Evolutionary conservation across 371 early-diverging fungal genomes (phyloP).

Genomic region (Coemansia sp.): DNA sequence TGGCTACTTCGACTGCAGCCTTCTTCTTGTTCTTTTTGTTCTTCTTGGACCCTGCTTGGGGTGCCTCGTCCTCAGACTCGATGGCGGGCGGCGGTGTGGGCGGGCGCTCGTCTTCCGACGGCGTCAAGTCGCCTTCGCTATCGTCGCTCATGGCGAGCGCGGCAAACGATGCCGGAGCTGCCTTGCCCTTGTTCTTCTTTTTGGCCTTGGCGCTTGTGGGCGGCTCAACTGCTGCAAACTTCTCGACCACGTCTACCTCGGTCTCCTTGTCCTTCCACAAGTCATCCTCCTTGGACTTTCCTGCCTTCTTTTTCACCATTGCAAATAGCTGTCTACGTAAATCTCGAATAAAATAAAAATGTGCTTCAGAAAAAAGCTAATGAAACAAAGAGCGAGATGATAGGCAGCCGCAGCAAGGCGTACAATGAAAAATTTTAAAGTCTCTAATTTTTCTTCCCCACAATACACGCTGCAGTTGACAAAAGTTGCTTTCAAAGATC

Average conservation of each 20-base stretch:
- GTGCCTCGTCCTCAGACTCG: constrained; percentile 13
- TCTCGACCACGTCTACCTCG: constrained; percentile 22
- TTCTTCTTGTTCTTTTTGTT: constrained; percentile 48
- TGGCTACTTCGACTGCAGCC: constrained; percentile 18
- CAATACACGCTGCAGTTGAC: background rate
- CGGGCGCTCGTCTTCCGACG: constrained; percentile 9
- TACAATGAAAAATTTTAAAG: background rate
- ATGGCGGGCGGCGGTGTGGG: constrained; percentile 6
- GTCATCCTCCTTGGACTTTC: constrained; percentile 33
- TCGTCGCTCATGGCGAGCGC: constrained; percentile 16
- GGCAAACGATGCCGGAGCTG: constrained; percentile 20
- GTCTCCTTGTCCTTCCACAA: constrained; percentile 34
- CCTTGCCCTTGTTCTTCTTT: constrained; percentile 44
- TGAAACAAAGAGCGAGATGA: background rate
- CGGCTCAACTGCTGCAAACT: constrained; percentile 37
- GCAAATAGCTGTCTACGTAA: background rate
- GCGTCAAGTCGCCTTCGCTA: constrained; percentile 6
- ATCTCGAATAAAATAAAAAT: background rate
- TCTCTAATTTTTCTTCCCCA: background rate
- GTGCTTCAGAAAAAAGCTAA: background rate
- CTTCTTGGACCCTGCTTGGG: constrained; percentile 15
- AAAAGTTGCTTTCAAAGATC: background rate
- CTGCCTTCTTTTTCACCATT: constrained; percentile 46
- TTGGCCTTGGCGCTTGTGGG: constrained; percentile 51
- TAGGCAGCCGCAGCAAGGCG: background rate